These are phyloP conservation scores for Fraxinus latifolia DNA, from an alignment of 305 asterid genomes.

Conservation along the genomic window DNA sequence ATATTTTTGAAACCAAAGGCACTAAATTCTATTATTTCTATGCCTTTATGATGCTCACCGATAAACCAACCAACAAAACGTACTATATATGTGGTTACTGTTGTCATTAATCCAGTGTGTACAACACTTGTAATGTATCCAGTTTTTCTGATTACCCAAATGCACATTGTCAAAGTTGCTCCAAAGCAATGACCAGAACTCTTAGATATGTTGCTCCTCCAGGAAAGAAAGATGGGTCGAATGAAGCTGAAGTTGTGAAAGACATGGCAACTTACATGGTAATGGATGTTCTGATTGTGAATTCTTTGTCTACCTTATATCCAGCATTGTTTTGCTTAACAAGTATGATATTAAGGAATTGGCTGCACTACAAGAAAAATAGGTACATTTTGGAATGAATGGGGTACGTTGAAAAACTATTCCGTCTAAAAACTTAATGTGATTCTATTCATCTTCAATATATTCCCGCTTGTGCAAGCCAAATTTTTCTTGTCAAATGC, in stretches of 20 bases:
- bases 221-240: not conserved
- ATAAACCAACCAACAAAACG: not conserved
- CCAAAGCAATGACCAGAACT: accelerated
- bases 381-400: conserved; percentile 27
- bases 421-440: too few species aligned
- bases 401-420: conserved; percentile 26
- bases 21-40: not conserved
- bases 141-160: not conserved
- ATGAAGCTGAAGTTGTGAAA: not conserved
- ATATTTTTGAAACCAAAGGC: not conserved
- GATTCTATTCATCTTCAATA: too few species aligned
- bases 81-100: not conserved
- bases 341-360: not conserved
- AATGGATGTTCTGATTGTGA: conserved; percentile 32
- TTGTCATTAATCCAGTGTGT: too few species aligned
- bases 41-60: not conserved
- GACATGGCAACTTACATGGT: conserved; percentile 28
- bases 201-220: not conserved
- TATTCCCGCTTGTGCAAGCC: too few species aligned
- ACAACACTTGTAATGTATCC: not conserved
- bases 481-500: too few species aligned
- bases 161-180: not conserved
- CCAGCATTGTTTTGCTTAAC: conserved; percentile 29
- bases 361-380: conserved; percentile 30
- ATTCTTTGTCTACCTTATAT: conserved; percentile 40